Evolutionary conservation across 2,329 filamentous ascomycete genomes (phyloP).

Genomic region (Botryotinia calthae): DNA sequence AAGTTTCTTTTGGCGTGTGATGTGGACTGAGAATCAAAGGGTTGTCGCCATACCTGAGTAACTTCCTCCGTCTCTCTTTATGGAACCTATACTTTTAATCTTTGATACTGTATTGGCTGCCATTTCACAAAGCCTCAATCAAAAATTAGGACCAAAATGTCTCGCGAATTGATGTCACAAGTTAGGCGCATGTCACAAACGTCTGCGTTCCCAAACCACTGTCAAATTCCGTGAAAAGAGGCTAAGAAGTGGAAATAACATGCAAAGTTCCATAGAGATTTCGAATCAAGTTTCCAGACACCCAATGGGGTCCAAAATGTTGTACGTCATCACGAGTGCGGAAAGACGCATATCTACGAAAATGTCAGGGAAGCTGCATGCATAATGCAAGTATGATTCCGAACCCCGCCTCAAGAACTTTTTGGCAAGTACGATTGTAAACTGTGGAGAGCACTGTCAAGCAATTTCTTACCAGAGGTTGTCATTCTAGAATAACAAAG

Average conservation of each 20-base stretch:
- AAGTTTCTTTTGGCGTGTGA: background rate
- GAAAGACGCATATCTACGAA: background rate
- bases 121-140: background rate
- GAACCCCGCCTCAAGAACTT: background rate
- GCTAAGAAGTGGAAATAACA: rapidly evolving
- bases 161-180: rapidly evolving
- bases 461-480: rapidly evolving
- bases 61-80: background rate
- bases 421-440: background rate
- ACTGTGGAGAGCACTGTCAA: no score
- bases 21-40: background rate
- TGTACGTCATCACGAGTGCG: background rate
- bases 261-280: background rate
- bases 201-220: no score
- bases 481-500: background rate
- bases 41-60: no score
- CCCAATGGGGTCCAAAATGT: background rate
- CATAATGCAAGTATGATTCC: background rate
- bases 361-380: background rate
- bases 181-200: background rate
- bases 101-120: rapidly evolving
- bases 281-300: background rate
- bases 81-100: background rate
- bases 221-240: no score
- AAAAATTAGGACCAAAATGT: no score